phyloP scores from a whole-genome alignment of 805 yeast genomes.

The Wickerhamomyces canadensis region DNA sequence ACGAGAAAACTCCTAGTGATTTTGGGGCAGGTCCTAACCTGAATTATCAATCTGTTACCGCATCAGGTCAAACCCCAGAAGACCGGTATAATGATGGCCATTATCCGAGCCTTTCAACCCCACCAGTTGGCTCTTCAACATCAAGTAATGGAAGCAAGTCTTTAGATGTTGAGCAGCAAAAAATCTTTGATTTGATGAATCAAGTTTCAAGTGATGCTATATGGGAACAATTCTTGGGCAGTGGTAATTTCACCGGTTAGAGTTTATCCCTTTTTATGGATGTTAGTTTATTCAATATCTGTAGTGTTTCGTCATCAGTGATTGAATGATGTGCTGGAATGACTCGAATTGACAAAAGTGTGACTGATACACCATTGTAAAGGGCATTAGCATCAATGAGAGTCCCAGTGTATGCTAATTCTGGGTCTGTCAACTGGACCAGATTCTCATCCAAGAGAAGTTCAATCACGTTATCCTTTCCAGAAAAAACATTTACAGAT shows the following conservation, averaged over 20 bases:
- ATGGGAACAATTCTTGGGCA: slow-evolving; percentile 60
- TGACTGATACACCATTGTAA: slow-evolving; percentile 11
- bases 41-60: not conserved
- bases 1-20: slow-evolving; percentile 15
- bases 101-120: slow-evolving; percentile 20
- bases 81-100: slow-evolving; percentile 9
- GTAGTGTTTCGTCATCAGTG: not conserved
- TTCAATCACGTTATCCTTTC: slow-evolving; percentile 1
- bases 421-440: slow-evolving; percentile 8
- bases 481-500: slow-evolving; percentile 12
- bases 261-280: slow-evolving; percentile 7
- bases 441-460: slow-evolving; percentile 13
- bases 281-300: slow-evolving; percentile 2
- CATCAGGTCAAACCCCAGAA: slow-evolving; percentile 1
- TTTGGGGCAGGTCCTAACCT: not conserved
- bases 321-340: not conserved
- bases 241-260: slow-evolving; percentile 4
- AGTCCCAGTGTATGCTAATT: slow-evolving; percentile 16
- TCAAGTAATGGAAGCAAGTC: too few relatives aligned
- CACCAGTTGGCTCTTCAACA: too few relatives aligned
- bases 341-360: slow-evolving; percentile 8
- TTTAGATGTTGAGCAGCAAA: slow-evolving; percentile 43
- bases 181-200: slow-evolving; percentile 54
- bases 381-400: slow-evolving; percentile 14
- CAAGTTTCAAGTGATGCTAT: slow-evolving; percentile 55